A percentile compares a stretch with the other conserved stretches of the same genome.
Conservation (phyloP, 179 eudicot species). For the Sideroxylon spinosum region DNA sequence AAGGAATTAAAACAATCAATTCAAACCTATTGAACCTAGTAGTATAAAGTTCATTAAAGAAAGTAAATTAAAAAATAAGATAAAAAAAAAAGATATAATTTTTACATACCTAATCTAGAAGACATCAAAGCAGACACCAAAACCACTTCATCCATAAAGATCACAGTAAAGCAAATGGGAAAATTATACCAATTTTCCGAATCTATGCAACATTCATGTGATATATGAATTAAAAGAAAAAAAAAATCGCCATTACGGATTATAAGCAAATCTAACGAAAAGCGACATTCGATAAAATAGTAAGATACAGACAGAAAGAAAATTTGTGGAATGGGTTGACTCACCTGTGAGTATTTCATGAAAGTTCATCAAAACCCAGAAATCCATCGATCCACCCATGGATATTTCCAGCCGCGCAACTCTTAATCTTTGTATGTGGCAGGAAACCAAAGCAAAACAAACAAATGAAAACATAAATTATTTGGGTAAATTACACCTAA, state of each 20-base stretch:
- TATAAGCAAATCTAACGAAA: too few relatives aligned
- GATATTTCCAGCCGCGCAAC: background rate
- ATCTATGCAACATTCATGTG: slow-evolving; percentile 8
- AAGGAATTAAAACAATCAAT: slow-evolving; percentile 20
- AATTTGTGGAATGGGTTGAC: background rate
- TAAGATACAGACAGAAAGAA: background rate
- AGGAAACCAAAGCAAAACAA: slow-evolving; percentile 3
- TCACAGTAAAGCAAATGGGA: background rate
- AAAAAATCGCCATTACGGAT: background rate
- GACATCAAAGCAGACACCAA: background rate
- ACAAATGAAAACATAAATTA: too few relatives aligned
- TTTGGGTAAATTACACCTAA: too few relatives aligned
- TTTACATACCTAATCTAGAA: background rate
- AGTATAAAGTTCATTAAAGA: background rate
- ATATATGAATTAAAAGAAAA: background rate
- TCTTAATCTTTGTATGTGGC: background rate
- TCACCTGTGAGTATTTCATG: slow-evolving; percentile 9
- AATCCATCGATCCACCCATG: background rate
- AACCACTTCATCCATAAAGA: background rate
- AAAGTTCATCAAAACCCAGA: background rate
- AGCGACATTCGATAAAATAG: too few relatives aligned
- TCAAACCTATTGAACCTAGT: background rate
- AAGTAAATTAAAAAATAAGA: background rate
- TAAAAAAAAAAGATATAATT: background rate
- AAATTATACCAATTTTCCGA: background rate